Evolutionary conservation across 75 land plant species (phyloP).

Genomic region (Picea glauca): DNA sequence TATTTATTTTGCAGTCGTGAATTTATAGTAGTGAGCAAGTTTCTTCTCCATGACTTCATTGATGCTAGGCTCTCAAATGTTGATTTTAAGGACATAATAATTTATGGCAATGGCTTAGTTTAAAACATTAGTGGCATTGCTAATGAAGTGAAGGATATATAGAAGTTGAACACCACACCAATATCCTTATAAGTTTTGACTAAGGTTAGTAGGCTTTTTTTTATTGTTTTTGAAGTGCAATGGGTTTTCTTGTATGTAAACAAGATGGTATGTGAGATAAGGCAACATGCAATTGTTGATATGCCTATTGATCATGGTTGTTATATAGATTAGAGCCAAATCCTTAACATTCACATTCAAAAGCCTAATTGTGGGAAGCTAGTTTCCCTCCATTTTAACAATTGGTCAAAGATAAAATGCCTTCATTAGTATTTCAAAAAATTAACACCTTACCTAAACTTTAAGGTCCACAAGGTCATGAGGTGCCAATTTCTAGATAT

Average conservation of each 20-base stretch:
- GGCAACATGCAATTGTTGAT: conserved; percentile 75
- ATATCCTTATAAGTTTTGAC: background rate
- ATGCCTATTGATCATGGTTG: conserved; percentile 91
- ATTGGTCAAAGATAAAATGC: conserved; percentile 65
- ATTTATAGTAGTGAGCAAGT: conserved; percentile 95
- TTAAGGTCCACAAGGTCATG: background rate
- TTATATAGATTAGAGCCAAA: conserved; percentile 86
- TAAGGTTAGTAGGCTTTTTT: background rate
- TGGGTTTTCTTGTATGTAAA: background rate
- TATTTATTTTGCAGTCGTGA: conserved; percentile 60
- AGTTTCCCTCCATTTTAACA: conserved; percentile 82
- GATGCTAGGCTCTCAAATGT: conserved; percentile 80
- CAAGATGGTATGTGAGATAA: conserved; percentile 95
- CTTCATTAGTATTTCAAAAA: too few relatives aligned
- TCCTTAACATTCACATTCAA: conserved; percentile 90
- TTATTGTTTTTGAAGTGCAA: background rate
- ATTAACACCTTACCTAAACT: background rate
- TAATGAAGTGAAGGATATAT: conserved; percentile 61
- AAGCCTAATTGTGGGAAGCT: conserved; percentile 77
- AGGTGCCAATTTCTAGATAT: background rate
- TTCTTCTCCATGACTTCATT: conserved; percentile 84
- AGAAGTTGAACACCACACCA: conserved; percentile 33
- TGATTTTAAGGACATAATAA: conserved; percentile 68
- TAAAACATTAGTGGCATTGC: conserved; percentile 59
- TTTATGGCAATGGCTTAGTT: conserved; percentile 73